These are phyloP conservation scores for Capronia americana DNA, from an alignment of 2,329 filamentous ascomycete species.

Conservation along the genomic window DNA sequence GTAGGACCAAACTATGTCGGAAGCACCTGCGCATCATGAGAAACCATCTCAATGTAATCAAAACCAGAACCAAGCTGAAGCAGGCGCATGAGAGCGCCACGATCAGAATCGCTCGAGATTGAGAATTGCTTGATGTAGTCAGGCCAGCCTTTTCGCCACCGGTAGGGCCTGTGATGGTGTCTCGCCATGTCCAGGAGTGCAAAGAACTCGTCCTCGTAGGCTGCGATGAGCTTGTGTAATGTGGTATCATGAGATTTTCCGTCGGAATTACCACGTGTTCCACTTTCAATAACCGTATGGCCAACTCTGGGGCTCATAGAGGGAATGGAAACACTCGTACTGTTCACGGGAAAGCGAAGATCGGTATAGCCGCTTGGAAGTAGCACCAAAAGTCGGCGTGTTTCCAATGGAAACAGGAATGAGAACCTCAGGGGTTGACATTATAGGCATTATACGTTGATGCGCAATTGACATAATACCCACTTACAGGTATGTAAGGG, in stretches of 20 bases:
- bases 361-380: background rate
- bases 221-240: background rate
- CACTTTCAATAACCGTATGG: background rate
- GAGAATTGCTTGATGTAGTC: conserved; percentile 16
- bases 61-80: conserved; percentile 63
- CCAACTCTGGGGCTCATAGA: background rate
- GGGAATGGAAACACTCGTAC: background rate
- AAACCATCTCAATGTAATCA: conserved; percentile 73
- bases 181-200: conserved; percentile 6
- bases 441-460: background rate
- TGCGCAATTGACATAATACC: background rate
- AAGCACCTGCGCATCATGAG: conserved; percentile 75
- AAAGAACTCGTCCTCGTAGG: conserved; percentile 2
- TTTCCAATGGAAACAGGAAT: background rate
- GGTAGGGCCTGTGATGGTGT: background rate
- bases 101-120: conserved; percentile 47
- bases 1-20: conserved; percentile 75
- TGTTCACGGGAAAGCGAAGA: background rate
- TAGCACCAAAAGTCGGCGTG: background rate
- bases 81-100: conserved; percentile 54
- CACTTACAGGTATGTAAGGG: background rate
- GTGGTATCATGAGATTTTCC: background rate
- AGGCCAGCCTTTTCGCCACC: background rate
- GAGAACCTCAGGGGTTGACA: background rate
- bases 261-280: background rate